Base-by-base conservation (phyloP, 2,329 filamentous ascomycete genomes). In the Fusarium haematococcum region DNA sequence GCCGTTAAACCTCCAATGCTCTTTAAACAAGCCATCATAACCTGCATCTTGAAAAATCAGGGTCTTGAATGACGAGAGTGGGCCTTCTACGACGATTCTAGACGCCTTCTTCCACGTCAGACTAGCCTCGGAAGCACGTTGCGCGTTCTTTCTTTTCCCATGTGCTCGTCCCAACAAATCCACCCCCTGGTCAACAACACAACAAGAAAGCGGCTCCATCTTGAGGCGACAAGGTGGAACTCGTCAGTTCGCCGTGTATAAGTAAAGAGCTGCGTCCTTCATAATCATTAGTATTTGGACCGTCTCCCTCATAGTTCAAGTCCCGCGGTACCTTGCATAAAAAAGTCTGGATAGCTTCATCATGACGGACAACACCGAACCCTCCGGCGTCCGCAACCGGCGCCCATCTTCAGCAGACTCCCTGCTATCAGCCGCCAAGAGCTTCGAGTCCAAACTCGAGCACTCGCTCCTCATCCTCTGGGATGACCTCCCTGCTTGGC, bases 401-500 rank as follows among this genome's bases (percentile, higher is more conserved):
- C 80, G 74, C 35, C 72, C 67, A 32, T 80, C 74, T 77, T 80
- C 63, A 77, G 80, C 76, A 20, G 75, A 73, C n/a, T 67, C 65
- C 78, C 79, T 64, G 76, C 27, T 79, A 80, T 48, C 23, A 41
- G 57, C 77, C 35, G 69, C 75, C 41, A 78, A 75, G 32, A 69
- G 75, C 39, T 33, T 82, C 64, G 87, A 88, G 69, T 71, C 79
- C 8, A 85, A 82, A 61, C 76, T 86, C 41, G 82, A 85, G 27
- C 70, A 79, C 4, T 80, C 84, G 1, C 80, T 88, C 5, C 84
- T 89, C 37, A 74, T 89, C n/a, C 81, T 85, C 66, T 91, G 89
- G 89, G 87, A 91, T 73, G 88, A 91, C 64, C 86, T 91, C 11
- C 88, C 88, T 14, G 71, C 82, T 63, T 91, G 89, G 89, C 88